Percentiles rank a stretch among this genome's conserved stretches.
Conservation (phyloP, 768 basidiomycete genomes). For the Hericium alpestre region DNA sequence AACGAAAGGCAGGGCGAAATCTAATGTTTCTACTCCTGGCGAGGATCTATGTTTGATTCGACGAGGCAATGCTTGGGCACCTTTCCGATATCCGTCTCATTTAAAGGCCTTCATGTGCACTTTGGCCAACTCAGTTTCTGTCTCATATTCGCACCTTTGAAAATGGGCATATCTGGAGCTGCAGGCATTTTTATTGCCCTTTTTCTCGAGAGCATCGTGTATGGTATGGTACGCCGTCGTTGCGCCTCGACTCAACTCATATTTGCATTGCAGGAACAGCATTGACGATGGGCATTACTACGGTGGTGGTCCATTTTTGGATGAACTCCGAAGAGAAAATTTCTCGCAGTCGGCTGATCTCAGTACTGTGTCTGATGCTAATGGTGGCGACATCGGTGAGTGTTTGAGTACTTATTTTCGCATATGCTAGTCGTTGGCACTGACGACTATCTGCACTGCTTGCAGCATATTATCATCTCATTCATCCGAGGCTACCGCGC, state of each 20-base stretch:
- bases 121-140: too few species aligned
- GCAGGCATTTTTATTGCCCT: not conserved
- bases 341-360: not conserved
- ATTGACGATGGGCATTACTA: not conserved
- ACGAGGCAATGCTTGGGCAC: not conserved
- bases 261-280: not conserved
- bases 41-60: not conserved
- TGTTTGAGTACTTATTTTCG: not conserved
- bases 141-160: not conserved
- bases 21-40: not conserved
- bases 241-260: not conserved
- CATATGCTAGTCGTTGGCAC: not conserved
- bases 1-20: too few species aligned
- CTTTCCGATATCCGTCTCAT: not conserved
- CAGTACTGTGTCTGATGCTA: not conserved
- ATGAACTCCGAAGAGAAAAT: not conserved
- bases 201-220: not conserved
- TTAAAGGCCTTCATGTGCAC: not conserved
- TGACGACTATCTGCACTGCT: not conserved
- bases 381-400: not conserved
- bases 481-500: not conserved
- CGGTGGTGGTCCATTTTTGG: not conserved
- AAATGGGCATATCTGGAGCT: not conserved
- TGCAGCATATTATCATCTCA: not conserved
- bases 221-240: not conserved